Conservation (phyloP, 768 basidiomycete genomes). For the Lactifluus subvellereus region DNA sequence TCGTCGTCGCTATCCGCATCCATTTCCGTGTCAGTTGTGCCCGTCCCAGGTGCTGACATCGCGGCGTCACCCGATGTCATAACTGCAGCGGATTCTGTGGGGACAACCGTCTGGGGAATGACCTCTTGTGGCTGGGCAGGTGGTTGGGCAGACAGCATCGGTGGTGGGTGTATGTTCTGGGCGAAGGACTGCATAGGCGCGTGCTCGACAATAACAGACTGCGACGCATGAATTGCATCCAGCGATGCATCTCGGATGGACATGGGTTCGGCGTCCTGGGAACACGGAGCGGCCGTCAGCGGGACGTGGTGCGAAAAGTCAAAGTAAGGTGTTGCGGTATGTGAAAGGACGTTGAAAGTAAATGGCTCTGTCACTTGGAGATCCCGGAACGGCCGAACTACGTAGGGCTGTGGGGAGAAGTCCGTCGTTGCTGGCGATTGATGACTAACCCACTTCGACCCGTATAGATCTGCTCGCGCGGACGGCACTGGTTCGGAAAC, state of each 20-base stretch:
- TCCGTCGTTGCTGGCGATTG: background rate
- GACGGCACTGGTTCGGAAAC: background rate
- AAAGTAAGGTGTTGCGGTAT: background rate
- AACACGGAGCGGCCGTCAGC: background rate
- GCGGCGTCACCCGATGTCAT: background rate
- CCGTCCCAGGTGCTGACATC: background rate
- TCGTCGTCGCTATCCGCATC: background rate
- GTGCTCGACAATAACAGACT: background rate
- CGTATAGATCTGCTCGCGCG: background rate
- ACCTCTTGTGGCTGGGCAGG: background rate
- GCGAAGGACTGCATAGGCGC: background rate
- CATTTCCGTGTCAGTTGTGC: background rate
- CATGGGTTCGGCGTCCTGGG: background rate
- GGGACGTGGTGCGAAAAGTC: background rate
- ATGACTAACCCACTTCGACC: background rate
- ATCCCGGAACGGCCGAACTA: background rate
- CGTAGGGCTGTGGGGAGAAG: background rate
- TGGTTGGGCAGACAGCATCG: background rate
- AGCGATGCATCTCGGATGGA: background rate
- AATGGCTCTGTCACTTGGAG: background rate
- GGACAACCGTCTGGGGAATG: background rate
- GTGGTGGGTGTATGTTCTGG: background rate
- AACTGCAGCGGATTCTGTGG: background rate
- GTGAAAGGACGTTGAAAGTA: background rate
- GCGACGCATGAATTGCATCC: background rate